A percentile compares a stretch with the other conserved stretches of the same genome.
Evolutionary conservation across 2,329 filamentous ascomycete genomes (phyloP).

Genomic region (Aspergillus quadrilineatus): DNA sequence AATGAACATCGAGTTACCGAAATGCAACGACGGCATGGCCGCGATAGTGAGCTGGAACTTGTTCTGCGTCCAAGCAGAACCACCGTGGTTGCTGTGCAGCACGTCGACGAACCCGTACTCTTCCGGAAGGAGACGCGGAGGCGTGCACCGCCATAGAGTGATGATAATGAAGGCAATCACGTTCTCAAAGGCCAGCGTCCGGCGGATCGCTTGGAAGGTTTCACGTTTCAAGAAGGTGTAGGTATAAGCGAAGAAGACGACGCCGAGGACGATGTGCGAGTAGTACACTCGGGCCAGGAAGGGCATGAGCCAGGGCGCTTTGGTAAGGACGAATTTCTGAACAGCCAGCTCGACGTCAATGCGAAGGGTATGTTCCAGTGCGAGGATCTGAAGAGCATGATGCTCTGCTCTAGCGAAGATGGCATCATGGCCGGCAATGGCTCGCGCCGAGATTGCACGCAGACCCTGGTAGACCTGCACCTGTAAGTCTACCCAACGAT

Average conservation of each 20-base stretch:
- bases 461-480: constrained; percentile 45
- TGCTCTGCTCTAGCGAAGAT: constrained; percentile 40
- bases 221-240: constrained; percentile 47
- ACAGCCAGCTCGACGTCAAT: constrained; percentile 44
- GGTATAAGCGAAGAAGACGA: constrained; percentile 50
- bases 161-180: constrained; percentile 51
- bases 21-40: constrained; percentile 53
- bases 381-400: constrained; percentile 46
- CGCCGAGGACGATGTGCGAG: constrained; percentile 48
- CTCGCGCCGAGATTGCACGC: constrained; percentile 44
- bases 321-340: constrained; percentile 42
- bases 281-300: constrained; percentile 47
- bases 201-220: constrained; percentile 45
- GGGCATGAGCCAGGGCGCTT: constrained; percentile 39
- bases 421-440: constrained; percentile 41
- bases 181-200: constrained; percentile 52
- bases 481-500: not conserved
- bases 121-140: constrained; percentile 50
- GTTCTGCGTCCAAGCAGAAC: constrained; percentile 46
- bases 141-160: constrained; percentile 50
- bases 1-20: constrained; percentile 39
- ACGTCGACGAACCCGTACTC: constrained; percentile 48
- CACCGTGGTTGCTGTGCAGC: constrained; percentile 35
- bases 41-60: constrained; percentile 50
- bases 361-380: constrained; percentile 38